Evolutionary conservation across 2,329 filamentous ascomycete species (phyloP), one percentile per base, ranked within the genome.

Genomic region (Talaromyces sp.): DNA sequence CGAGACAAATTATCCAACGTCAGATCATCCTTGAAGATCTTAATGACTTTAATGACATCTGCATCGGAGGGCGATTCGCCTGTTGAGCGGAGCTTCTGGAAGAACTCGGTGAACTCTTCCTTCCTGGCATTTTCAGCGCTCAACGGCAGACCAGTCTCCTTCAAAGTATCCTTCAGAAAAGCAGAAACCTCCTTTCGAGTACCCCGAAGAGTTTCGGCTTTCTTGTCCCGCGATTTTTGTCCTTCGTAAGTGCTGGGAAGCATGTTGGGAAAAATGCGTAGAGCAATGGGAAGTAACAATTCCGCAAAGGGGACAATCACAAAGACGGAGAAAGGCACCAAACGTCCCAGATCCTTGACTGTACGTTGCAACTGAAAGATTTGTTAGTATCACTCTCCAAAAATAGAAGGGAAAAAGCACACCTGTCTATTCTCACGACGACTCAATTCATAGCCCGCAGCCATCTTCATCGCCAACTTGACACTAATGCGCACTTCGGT

Each of bases 11-110:
- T 99, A 86, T 99, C 95, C 35, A 99, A 84, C 0, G 95, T 99
- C 71, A 99, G 76, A 76, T 99, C 95, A 74, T 99, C 95, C 77
- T 95, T 96, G 86, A 99, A 99, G 67, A 96, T 90, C 83, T 97
- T 96, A 87, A 95, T 98, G 66, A 99, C 93, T 79, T 95, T 96
- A 82, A 99, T 96, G 66, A 99, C 92, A 73, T 99, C 95, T 68
- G 93, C 85, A 60, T 88, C 85, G 4, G 91, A 95, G 0, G 95
- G 95, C 52, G 89, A 84, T 80, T 98, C 93, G 67, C 93, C 95
- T 0, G 93, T 97, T 18, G 91, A 88, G 60, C 95, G 85, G 66
- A 98, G 86, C 82, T 99, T 99, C 75, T 91, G 89, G 88, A 99
- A 99, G 80, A 99, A 99, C 71, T 93, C 91, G 65, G 89, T 85